These are phyloP conservation scores for Salvia miltiorrhiza DNA, from an alignment of 257 asterid genomes.

Conservation along the genomic window DNA sequence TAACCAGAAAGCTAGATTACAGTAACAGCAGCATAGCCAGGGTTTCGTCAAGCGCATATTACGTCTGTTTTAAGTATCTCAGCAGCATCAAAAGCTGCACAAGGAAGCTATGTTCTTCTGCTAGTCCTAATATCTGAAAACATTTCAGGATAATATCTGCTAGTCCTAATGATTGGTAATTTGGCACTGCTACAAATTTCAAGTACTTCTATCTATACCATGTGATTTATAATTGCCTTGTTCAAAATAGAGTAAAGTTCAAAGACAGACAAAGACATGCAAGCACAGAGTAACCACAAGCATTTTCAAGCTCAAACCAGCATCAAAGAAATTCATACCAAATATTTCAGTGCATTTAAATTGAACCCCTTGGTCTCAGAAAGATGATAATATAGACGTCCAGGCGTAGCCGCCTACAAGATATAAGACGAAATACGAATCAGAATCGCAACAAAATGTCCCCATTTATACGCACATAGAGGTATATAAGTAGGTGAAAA, in stretches of 20 bases:
- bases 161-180: neutral
- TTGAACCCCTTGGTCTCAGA: constrained; percentile 89
- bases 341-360: constrained; percentile 59
- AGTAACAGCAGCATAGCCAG: neutral
- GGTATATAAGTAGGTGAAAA: neutral
- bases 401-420: constrained; percentile 94
- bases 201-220: neutral
- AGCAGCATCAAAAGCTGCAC: neutral
- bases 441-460: too few species aligned
- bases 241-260: too few species aligned
- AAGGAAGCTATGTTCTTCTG: neutral
- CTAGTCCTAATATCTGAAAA: neutral
- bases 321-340: constrained; percentile 50
- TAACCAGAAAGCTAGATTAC: too few species aligned
- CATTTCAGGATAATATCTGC: neutral
- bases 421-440: neutral
- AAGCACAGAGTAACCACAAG: neutral
- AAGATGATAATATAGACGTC: constrained; percentile 90
- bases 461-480: neutral
- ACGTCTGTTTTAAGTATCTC: neutral
- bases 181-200: neutral
- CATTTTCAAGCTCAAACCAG: constrained; percentile 10
- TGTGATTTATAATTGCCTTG: neutral
- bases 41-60: neutral
- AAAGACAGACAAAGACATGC: neutral